phyloP scores from a whole-genome alignment of 2,329 filamentous ascomycete genomes.

The Colletotrichum gloeosporioides region DNA sequence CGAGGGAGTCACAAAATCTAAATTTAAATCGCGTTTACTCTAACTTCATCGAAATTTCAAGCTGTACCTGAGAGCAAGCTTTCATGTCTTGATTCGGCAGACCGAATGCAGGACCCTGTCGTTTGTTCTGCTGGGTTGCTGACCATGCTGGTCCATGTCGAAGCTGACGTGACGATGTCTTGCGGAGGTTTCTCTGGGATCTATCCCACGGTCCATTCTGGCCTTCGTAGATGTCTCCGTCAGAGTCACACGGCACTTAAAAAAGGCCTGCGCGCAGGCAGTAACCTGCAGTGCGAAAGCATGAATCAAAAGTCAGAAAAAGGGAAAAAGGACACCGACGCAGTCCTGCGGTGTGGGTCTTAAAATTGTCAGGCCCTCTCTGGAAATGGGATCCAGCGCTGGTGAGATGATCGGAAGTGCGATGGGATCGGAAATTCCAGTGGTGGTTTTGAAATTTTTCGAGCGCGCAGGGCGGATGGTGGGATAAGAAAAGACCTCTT shows the following conservation, averaged over 20 bases:
- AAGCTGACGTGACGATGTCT: not conserved
- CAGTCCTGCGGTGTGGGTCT: not conserved
- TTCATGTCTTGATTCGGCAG: not conserved
- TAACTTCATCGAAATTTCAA: not conserved
- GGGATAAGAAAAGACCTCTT: no score
- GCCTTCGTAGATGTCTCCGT: not conserved
- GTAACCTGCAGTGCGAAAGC: not conserved
- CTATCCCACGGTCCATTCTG: not conserved
- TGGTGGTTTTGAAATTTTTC: no score
- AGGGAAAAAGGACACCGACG: not conserved
- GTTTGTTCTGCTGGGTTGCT: not conserved
- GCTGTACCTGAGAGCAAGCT: not conserved
- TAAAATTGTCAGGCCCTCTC: not conserved
- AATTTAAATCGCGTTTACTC: not conserved
- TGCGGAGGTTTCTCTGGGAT: not conserved
- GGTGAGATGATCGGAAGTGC: no score
- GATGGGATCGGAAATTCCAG: no score
- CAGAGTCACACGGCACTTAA: not conserved
- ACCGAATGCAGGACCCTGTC: not conserved
- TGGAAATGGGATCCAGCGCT: not conserved
- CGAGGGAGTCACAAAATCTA: not conserved
- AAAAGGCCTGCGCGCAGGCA: not conserved
- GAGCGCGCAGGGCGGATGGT: no score
- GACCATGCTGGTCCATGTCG: not conserved
- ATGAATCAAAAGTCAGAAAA: not conserved